These are phyloP conservation scores for Eucommia ulmoides DNA, from an alignment of 257 asterid genomes.

Conservation along the genomic window DNA sequence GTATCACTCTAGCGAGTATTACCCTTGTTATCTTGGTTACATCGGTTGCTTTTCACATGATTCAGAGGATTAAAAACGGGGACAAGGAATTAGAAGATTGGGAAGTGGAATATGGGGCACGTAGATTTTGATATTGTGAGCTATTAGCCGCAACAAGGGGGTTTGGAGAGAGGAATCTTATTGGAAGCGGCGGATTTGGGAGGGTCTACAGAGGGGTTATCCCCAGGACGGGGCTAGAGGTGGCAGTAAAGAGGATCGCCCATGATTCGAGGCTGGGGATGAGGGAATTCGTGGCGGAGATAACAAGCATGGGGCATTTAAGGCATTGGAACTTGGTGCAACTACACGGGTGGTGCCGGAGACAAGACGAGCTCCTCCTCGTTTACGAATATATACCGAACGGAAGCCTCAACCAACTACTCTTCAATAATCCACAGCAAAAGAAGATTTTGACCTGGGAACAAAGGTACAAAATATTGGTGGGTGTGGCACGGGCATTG, in stretches of 20 bases:
- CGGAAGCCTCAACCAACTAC: neutral
- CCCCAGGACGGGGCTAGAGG: neutral
- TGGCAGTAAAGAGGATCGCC: neutral
- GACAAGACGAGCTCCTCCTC: neutral
- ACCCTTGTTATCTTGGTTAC: conserved; percentile 22
- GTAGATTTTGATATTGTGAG: neutral
- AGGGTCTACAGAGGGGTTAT: neutral
- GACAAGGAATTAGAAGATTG: neutral
- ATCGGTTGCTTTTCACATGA: neutral
- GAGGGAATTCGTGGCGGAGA: neutral
- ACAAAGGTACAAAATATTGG: neutral
- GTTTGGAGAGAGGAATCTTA: neutral
- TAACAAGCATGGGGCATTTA: neutral
- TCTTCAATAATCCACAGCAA: neutral
- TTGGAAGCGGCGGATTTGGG: neutral
- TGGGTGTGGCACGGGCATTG: neutral
- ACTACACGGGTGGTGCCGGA: neutral
- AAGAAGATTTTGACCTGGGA: neutral
- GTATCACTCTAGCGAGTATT: conserved; percentile 22
- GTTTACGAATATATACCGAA: neutral
- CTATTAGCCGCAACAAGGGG: neutral
- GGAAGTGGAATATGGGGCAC: neutral
- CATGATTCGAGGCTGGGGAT: neutral
- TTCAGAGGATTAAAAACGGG: conserved; percentile 16
- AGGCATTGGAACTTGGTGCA: neutral